Evolutionary conservation across 176 grass and related monocot genomes (phyloP), one percentile per base, ranked within the genome.

Genomic region (Cenchrus fungigraminus): DNA sequence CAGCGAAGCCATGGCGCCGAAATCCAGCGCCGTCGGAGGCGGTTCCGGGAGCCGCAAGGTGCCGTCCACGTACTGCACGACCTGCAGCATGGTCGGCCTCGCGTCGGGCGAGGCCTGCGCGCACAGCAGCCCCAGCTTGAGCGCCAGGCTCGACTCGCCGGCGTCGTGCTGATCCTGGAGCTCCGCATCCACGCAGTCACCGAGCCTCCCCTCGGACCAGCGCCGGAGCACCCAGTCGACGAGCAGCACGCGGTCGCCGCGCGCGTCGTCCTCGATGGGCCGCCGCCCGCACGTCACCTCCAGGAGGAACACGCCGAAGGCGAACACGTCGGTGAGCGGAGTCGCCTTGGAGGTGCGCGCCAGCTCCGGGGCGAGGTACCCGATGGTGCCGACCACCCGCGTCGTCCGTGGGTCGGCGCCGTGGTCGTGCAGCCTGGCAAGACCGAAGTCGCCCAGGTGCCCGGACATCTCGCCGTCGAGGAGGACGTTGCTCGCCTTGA

Each of bases 401-500:
- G 91, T 92, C 2, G 91, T 90, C 20, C 77, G 81, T 4, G 84
- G 85, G 69, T 87, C 60, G 1, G 77, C 62, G 8, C 87, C 91
- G 37, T 92, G 91, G 62, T 92, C 91, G 17, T 92, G 87, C 29
- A 92, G 53, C 12, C 84, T 83, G 1, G 87, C 80, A 1, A 92
- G 91, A 1, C 91, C 91, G 6, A 92, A 92, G 60, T 92, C 87
- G 0, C 87, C 87, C 25, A 92, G 45, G 44, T 81, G 71, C 0
- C 75, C 91, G 9, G 84, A 84, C 80, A 92, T 86, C 65, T 67
- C 91, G 6, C 29, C 16, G 15, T 92, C 91, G 0, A 89, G 84
- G 10, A 92, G 87, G 22, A 92, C 87, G 20, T 92, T 92, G 70
- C 91, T 92, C 6, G 91, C 76, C 56, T 92, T 89, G 58, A 92